Base-by-base conservation (phyloP, 768 basidiomycete species). In the Gloeopeniophorella convolvens region DNA sequence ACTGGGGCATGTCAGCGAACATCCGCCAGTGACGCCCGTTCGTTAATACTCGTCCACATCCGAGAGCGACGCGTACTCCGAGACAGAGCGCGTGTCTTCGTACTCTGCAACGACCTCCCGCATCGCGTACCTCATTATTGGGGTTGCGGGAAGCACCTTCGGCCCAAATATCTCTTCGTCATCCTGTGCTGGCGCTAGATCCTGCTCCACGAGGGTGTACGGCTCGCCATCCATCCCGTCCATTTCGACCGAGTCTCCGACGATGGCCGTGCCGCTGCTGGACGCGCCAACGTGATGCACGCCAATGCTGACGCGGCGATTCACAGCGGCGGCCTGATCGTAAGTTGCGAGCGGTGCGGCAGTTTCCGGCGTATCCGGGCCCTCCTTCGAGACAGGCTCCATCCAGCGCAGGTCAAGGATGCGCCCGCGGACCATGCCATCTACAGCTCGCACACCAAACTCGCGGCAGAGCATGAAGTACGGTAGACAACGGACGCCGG, bases 61-160 rank as follows among this genome's bases (percentile, higher is more conserved):
- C n/a, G 77, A 76, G 39, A 89, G 68, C 8, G 85, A 88, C 13
- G 84, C 86, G 60, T 89, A 89, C 56, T 89, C 87, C 6, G 84
- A 87, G 28, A 82, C 75, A 12, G 82, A 82, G 61, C 75, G 76
- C 51, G 82, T 78, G 55, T 88, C 83, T 56, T 89, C 81, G 56
- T 88, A 90, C 66, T 92, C 89, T 60, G 79, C 76, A 15, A 92
- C 78, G 8, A 91, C 88, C 62, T 87, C 82, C 43, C 79, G 71
- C 87, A 91, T 91, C 40, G 89, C 89, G 63, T 71, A 88, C 24
- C 82, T 72, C 80, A 90, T 86, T 51, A 91, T 85, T 2, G 88
- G 86, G 2, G 87, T 85, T 15, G 78, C 76, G 8, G 89, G 83
- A 27, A 88, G 73, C 49, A 92, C 62, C 64, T 84, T 84, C 11